Conservation (phyloP, 192 early-diverging fungal genomes). For the Coemansia sp. region DNA sequence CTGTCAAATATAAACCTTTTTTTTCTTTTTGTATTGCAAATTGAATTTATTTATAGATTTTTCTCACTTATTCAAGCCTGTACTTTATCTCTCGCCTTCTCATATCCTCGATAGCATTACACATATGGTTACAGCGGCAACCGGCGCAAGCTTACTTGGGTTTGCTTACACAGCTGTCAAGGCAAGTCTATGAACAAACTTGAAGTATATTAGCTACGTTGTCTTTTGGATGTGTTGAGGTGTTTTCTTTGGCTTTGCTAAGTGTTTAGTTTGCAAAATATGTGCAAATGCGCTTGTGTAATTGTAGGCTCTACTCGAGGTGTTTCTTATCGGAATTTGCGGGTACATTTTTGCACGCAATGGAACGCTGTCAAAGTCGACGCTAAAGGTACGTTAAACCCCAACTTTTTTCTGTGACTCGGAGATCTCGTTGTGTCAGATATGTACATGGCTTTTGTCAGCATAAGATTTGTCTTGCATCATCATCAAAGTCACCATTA, state of each 20-base stretch:
- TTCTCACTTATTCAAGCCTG: slow-evolving; percentile 1
- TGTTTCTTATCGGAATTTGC: slow-evolving; percentile 50
- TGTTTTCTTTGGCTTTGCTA: background rate
- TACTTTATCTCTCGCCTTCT: background rate
- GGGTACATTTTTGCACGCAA: slow-evolving; percentile 55
- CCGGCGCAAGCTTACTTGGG: slow-evolving; percentile 27
- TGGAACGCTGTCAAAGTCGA: slow-evolving; percentile 50
- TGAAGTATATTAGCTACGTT: too few relatives aligned
- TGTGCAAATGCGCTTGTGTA: background rate
- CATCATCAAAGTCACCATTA: too few relatives aligned
- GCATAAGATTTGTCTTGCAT: too few relatives aligned
- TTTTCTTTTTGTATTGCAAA: slow-evolving; percentile 5
- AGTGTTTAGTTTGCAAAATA: background rate
- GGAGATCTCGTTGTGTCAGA: background rate
- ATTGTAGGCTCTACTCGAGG: slow-evolving; percentile 46
- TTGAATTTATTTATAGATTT: slow-evolving; percentile 1
- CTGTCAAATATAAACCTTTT: background rate
- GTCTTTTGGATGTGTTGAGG: background rate
- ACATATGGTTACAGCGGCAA: slow-evolving; percentile 3
- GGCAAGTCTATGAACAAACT: slow-evolving; percentile 7
- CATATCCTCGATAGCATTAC: background rate
- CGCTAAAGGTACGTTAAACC: slow-evolving; percentile 49
- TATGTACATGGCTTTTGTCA: too few relatives aligned
- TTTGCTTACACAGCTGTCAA: slow-evolving; percentile 52
- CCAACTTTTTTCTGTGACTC: background rate